Base-by-base conservation (phyloP, 176 grass and related monocot species). In the Oryza meyeriana region DNA sequence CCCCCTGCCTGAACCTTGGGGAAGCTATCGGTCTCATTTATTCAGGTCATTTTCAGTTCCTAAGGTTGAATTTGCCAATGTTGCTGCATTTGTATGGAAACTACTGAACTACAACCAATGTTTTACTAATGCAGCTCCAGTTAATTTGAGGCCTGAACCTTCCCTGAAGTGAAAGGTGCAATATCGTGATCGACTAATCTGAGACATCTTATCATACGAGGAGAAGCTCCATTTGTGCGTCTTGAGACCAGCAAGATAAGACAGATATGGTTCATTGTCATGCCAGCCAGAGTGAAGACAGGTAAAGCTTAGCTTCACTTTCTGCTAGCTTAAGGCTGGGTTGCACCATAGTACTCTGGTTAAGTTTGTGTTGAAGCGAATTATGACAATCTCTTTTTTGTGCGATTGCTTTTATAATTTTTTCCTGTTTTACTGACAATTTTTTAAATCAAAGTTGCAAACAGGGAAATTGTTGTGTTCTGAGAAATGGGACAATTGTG, bases 1-100 rank as follows among this genome's bases (percentile, higher is more conserved):
- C 32, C 24, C 64, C n/a, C 17, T 12, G n/a, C 28, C 55, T 78
- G 75, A 66, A 36, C 83, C 74, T 78, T 10, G 22, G 59, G 61
- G 55, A 6, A 59, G 55, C 55, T 10, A 74, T 69, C 70, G 63
- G n/a, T 82, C 80, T 64, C 72, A 67, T 76, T 25, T 27, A 48
- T 45, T 74, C 70, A 64, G 47, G 80, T 57, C 12, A 0, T 45
- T 44, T 66, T 13, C 10, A 31, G 50, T n/a, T 38, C 13, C 5
- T 61, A 17, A 24, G 33, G 12, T 10, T 33, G 13, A 9, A 74
- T 50, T 33, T 59, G 25, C 55, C 20, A 25, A 24, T 59, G 55
- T 59, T 59, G 6, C 20, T 57, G 17, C 52, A n/a, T 57, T 57
- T 57, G 52, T 57, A n/a, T 59, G n/a, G 55, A 59, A 25, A 11